Evolutionary conservation across 176 grass and related monocot species (phyloP), one percentile per base, ranked within the genome.

Genomic region (Dactylis glomerata): DNA sequence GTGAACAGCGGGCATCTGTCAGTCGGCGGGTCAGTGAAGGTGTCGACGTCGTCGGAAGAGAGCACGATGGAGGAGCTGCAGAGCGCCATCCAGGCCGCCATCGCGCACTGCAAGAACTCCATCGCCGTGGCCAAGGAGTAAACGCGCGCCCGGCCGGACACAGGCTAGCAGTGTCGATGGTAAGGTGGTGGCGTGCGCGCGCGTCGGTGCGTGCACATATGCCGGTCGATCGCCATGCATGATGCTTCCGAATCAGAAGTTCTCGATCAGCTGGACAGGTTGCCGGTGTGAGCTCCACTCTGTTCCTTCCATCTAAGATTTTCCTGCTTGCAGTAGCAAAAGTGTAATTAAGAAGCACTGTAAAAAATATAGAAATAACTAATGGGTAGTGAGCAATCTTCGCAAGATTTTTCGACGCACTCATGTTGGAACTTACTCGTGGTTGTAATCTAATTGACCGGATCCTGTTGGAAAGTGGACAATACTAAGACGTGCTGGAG

Each of bases 41-140:
- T 91, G 40, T 93, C 91, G 6, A 92, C 91, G 33, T 94, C 90
- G 52, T 89, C 89, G n/a, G 91, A 98, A 32, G 89, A 90, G 82
- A 98, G 93, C 87, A 94, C 96, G 26, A 98, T 96, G 96, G 91
- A 98, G 78, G 96, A 98, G 81, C 87, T 98, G 50, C 93, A 96
- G 54, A 94, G 88, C 82, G 93, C 96, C 52, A 96, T 98, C 75
- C 85, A 98, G 84, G 93, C 96, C 3, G 93, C 96, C 93, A 96
- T 98, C 68, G 93, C 93, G 52, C 96, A 98, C 86, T 98, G 96
- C 85, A 98, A 98, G 84, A 96, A 88, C 68, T 98, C 96, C 86
- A 89, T 94, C 40, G 56, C 86, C 66, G 73, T 44, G 6, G 64
- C 70, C 24, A 80, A 86, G 61, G 65, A 86, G 54, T 78, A 78